These are phyloP conservation scores for Trichoderma cornu-damae DNA, from an alignment of 2,329 filamentous ascomycete genomes.

Conservation along the genomic window DNA sequence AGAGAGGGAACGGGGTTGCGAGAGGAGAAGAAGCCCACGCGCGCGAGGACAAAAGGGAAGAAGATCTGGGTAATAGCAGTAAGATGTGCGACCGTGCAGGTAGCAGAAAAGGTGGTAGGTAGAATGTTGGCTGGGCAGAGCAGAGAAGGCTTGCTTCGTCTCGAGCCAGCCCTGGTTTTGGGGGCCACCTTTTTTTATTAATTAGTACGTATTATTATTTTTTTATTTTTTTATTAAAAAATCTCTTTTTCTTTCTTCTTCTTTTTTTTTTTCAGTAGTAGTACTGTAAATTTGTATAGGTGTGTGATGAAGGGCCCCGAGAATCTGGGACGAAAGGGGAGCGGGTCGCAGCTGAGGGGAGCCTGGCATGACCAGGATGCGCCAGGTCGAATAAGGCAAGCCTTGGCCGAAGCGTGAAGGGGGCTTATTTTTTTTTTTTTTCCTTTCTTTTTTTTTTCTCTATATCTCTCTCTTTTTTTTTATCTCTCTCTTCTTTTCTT, in stretches of 20 bases:
- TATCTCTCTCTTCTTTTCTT: too few species aligned
- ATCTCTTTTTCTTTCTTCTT: too few species aligned
- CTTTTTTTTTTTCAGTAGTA: background rate
- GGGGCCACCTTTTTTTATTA: background rate
- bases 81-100: slow-evolving; percentile 17
- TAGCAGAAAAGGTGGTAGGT: background rate
- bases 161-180: background rate
- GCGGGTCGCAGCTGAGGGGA: slow-evolving; percentile 19
- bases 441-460: background rate
- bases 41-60: slow-evolving; percentile 5
- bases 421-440: background rate
- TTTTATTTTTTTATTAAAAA: too few species aligned
- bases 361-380: slow-evolving; percentile 15
- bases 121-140: slow-evolving; percentile 1
- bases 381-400: slow-evolving; percentile 17
- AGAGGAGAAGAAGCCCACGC: slow-evolving; percentile 2
- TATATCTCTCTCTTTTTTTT: too few species aligned
- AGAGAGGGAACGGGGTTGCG: slow-evolving; percentile 8
- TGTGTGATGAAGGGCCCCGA: slow-evolving; percentile 15
- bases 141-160: background rate
- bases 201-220: too few species aligned
- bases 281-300: too few species aligned
- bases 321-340: slow-evolving; percentile 16
- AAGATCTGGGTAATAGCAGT: slow-evolving; percentile 15
- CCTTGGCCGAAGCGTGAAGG: slow-evolving; percentile 17